Evolutionary conservation across 2,329 filamentous ascomycete species (phyloP).

Genomic region (Arthrobotrys sinensis): DNA sequence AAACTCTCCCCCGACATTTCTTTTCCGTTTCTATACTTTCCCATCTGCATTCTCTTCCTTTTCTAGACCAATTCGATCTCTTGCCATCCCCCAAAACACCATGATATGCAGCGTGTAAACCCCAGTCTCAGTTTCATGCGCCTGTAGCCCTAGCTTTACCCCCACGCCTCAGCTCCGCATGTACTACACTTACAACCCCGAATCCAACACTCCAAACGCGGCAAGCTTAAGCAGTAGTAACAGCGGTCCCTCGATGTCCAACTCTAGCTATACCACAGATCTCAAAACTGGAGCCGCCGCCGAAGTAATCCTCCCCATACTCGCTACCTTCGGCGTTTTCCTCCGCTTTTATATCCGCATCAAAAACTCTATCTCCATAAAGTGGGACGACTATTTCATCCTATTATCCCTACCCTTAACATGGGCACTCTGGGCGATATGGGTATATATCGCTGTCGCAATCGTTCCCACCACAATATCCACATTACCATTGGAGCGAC

Average conservation of each 20-base stretch:
- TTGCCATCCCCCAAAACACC: background rate
- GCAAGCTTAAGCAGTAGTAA: background rate
- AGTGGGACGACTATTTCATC: constrained; percentile 57
- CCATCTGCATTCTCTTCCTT: constrained; percentile 5
- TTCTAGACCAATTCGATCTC: constrained; percentile 19
- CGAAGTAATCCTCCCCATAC: constrained; percentile 49
- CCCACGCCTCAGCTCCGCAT: constrained; percentile 5
- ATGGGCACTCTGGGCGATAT: constrained; percentile 51
- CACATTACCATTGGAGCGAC: constrained; percentile 16
- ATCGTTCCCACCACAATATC: constrained; percentile 40
- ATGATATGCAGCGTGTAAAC: constrained; percentile 17
- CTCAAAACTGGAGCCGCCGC: constrained; percentile 43
- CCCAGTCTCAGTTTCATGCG: constrained; percentile 4
- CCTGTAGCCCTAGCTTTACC: constrained; percentile 1
- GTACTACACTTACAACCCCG: constrained; percentile 8
- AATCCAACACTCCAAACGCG: constrained; percentile 37
- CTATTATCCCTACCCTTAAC: constrained; percentile 45
- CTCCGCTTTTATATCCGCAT: constrained; percentile 50
- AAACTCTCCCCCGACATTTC: constrained; percentile 21
- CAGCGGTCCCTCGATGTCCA: constrained; percentile 15
- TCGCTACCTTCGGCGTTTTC: constrained; percentile 41
- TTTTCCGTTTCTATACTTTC: constrained; percentile 12
- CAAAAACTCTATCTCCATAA: constrained; percentile 42
- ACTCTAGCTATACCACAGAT: constrained; percentile 36
- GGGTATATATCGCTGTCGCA: constrained; percentile 38